Evolutionary conservation across 768 basidiomycete species (phyloP), one percentile per base, ranked within the genome.

Genomic region (Trametes villosa): DNA sequence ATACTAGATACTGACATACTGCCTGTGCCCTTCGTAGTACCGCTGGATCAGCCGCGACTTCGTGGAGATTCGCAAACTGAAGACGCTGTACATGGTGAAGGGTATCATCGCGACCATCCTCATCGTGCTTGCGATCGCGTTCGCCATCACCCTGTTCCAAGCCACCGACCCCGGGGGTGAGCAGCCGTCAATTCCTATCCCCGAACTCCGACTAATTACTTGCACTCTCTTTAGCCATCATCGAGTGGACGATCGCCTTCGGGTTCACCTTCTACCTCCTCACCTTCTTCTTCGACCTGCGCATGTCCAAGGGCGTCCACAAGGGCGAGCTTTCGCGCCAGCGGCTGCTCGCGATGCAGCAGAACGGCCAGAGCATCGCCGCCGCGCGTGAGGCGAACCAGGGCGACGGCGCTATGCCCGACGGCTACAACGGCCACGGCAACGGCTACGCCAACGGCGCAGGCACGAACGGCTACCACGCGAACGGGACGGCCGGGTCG

Each of bases 211-310:
- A 17, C 31, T 15, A 12, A 9, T 24, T 38, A 40, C 36, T 44
- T 12, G 26, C 22, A 38, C 24, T 11, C 20, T 47, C 51, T 7
- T 57, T 33, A 85, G 88, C 80, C n/a, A 72, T 91, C 55, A 66
- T 92, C 8, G 91, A 93, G 71, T 93, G 91, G 91, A 68, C 72
- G 0, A 89, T 93, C 49, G 81, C 82, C 4, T 86, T 92, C 54
- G 84, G 88, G 9, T 91, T 86, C 71, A 86, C 86, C 6, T 80
- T 89, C 64, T 92, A 89, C 71, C 74, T 91, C 40, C 76, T 90
- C 59, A 87, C 89, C 0, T 92, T 89, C 74, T 84, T 72, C 63
- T 88, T 82, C 70, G 91, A 93, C 71, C 78, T 91, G n/a, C 77
- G 84, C 49, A 78, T 82, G 70, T 79, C 84, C 4, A 85, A 82